phyloP scores from a whole-genome alignment of 2,329 filamentous ascomycete species.

The Stemphylium lycopersici region DNA sequence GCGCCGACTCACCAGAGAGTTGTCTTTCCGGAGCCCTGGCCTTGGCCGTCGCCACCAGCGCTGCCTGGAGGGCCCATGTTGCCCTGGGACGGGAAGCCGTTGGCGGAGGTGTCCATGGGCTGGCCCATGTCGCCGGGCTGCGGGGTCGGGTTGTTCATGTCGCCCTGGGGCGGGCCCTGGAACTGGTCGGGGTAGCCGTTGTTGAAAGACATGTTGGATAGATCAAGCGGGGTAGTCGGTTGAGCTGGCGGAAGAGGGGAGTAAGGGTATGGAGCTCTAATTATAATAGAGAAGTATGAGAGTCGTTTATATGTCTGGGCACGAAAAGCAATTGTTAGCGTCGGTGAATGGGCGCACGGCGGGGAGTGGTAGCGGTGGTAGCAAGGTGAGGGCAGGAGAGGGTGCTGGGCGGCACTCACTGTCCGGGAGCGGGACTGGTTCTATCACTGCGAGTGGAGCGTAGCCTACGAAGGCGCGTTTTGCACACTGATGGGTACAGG shows the following conservation, averaged over 20 bases:
- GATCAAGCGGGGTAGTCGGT: conserved; percentile 28
- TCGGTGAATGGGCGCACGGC: conserved; percentile 27
- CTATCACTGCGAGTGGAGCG: conserved; percentile 23
- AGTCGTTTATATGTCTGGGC: conserved; percentile 31
- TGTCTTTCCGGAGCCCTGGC: conserved; percentile 57
- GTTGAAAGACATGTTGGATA: conserved; percentile 67
- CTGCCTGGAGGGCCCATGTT: conserved; percentile 54
- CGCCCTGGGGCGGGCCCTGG: conserved; percentile 63
- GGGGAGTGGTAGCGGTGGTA: conserved; percentile 9
- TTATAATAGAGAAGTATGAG: conserved; percentile 36
- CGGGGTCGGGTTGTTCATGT: conserved; percentile 55
- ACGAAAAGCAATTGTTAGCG: conserved; percentile 33
- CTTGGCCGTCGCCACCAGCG: conserved; percentile 41
- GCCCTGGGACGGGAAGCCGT: conserved; percentile 56
- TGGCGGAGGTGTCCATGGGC: conserved; percentile 60
- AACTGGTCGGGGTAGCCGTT: conserved; percentile 66
- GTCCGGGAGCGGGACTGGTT: conserved; percentile 20
- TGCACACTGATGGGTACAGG: conserved; percentile 27
- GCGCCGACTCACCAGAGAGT: conserved; percentile 56
- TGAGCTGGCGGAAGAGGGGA: conserved; percentile 15
- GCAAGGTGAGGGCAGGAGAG: conserved; percentile 13
- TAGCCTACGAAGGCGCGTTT: conserved; percentile 22
- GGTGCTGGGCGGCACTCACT: conserved; percentile 38
- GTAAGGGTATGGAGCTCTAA: conserved; percentile 38
- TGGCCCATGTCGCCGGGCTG: conserved; percentile 61